Base-by-base conservation (phyloP, 1,284 basidiomycete genomes). In the Vanrija sp. region DNA sequence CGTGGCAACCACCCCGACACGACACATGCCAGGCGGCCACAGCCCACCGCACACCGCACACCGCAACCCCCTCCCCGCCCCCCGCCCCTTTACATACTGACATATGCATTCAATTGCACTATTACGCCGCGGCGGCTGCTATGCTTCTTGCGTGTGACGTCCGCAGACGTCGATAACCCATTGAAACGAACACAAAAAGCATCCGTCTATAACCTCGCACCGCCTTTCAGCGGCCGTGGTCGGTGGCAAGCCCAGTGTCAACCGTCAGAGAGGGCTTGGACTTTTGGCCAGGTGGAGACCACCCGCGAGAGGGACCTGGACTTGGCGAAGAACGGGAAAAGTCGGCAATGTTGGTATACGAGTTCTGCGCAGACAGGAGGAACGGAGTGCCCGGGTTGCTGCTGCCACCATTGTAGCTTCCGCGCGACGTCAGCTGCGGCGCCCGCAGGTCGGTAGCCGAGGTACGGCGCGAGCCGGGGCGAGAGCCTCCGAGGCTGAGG, bases 401-500 rank as follows among this genome's bases (percentile, higher is more conserved):
- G 38, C 9, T 39, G n/a, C 38, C 8, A n/a, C 19, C 38, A n/a
- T 39, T 20, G 19, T 39, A 39, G n/a, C 38, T 20, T 39, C n/a
- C n/a, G n/a, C n/a, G 38, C 38, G 38, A 18, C n/a, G 19, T 39
- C n/a, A 20, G 38, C n/a, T 18, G 19, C 38, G n/a, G 38, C n/a
- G 38, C 38, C n/a, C 38, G 38, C n/a, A 54, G 50, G 52, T 57
- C 59, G 20, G 47, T 47, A 12, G 51, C 27, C 10, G 41, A 54
- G 15, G 41, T 56, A 41, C 47, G 47, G 14, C 53, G 48, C 15
- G 45, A 50, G 23, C 39, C 49, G 19, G 41, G 24, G 16, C 31
- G 50, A 16, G 58, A 59, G 39, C 49, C 63, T 8, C 45, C 62
- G 3, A 71, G 47, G 12, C 68, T 66, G 6, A 75, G 53, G 18